A percentile compares a stretch with the other conserved stretches of the same genome.
Conservation (phyloP, 169 alveolate genomes). For the Eimeria tenella region DNA sequence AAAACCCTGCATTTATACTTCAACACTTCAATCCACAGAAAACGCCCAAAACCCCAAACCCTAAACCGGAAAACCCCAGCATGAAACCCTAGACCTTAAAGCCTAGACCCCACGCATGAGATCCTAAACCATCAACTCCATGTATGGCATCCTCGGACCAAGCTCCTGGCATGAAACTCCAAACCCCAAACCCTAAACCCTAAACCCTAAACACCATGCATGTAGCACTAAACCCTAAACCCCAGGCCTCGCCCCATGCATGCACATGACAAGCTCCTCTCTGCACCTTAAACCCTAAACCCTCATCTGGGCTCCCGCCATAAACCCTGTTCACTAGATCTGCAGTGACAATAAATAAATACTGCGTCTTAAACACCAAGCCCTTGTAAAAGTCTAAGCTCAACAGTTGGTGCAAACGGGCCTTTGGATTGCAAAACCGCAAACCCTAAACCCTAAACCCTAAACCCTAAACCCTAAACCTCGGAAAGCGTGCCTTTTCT, state of each 20-base stretch:
- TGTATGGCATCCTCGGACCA: neutral
- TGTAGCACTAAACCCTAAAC: neutral
- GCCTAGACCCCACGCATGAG: constrained; percentile 1
- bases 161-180: neutral
- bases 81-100: constrained; percentile 15
- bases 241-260: neutral
- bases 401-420: no score
- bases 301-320: neutral
- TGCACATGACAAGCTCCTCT: no score
- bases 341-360: no score
- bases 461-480: constrained; percentile 9
- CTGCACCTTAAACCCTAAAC: neutral
- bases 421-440: neutral
- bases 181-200: constrained; percentile 41
- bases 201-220: constrained; percentile 2
- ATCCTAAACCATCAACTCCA: neutral
- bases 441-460: constrained; percentile 14
- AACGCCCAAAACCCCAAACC: neutral
- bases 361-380: no score
- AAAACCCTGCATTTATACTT: neutral
- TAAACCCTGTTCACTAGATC: no score
- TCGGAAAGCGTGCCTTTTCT: neutral
- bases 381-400: no score
- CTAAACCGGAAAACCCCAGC: constrained; percentile 6
- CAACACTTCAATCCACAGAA: neutral